Evolutionary conservation across 495 filamentous ascomycete genomes (phyloP), one percentile per base, ranked within the genome.

Genomic region (Letharia lupina): DNA sequence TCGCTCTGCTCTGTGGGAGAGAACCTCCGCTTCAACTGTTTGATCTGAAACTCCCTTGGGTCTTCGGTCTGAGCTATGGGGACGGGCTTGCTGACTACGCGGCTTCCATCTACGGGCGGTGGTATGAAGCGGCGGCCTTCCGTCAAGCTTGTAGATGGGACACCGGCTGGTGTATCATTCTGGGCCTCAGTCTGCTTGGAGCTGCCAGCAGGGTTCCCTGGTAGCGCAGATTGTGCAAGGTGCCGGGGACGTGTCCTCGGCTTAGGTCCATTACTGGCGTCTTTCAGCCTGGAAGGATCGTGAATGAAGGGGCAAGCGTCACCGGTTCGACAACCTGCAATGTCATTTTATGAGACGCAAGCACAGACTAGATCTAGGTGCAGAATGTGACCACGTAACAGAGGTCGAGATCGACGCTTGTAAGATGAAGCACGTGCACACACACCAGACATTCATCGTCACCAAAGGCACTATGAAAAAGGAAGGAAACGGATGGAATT

Each of bases 21-120:
- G 72, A 85, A 95, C 16, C 91, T 84, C 42, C 86, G 86, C 69
- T 83, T 81, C 64, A 96, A 73, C 77, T 95, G 91, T 62, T 83
- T 82, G 61, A 94, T 75, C 70, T 95, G 89, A 70, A 93, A 95
- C 39, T 81, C 83, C 65, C 89, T 80, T 18, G 90, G 88, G 72
- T 93, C 83, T 48, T 85, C 81, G 45, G 77, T 71, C 74, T 93
- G 88, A 12, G 80, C 75, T 61, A 81, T 80, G 8, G 91, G 85
- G 9, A 88, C 74, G 13, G 91, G 91, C 67, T 86, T 84, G 63
- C 80, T 73, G 35, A 88, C 82, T 47, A 86, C 76, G 63, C 83
- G 80, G 45, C 78, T 78, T 35, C 71, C 47, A 48, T 63, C 52
- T n/a, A 71, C 63, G 37, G 64, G 64, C 15, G 60, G 60, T 45